A percentile compares a stretch with the other conserved stretches of the same genome.
Evolutionary conservation across 2,329 filamentous ascomycete genomes (phyloP).

Genomic region (Diaporthe ampelina): DNA sequence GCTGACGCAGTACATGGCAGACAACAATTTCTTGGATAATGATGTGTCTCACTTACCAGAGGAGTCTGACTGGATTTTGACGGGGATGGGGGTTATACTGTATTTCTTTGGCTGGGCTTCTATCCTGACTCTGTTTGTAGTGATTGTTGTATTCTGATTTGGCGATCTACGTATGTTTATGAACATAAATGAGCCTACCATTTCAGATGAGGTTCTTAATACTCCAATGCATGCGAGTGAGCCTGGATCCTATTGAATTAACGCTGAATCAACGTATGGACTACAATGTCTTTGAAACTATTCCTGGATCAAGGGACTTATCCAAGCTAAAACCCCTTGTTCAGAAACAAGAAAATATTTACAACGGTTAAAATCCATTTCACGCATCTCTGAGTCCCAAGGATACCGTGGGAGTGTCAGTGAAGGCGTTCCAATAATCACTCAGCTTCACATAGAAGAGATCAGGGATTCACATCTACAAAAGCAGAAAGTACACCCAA

Average conservation of each 20-base stretch:
- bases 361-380: no score
- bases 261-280: neutral
- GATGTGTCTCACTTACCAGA: neutral
- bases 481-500: no score
- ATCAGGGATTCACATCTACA: no score
- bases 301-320: no score
- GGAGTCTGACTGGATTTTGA: constrained; percentile 7
- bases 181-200: neutral
- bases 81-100: neutral
- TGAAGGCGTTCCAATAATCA: no score
- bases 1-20: neutral
- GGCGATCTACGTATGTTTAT: neutral
- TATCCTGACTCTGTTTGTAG: neutral
- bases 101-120: constrained; percentile 19
- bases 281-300: no score
- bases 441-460: no score
- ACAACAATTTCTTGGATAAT: neutral
- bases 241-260: neutral
- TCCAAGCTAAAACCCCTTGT: no score
- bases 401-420: no score
- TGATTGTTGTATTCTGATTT: neutral
- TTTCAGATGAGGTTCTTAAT: neutral
- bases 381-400: no score
- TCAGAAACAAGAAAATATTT: no score
- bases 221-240: neutral